Percentiles rank a stretch among this genome's conserved stretches.
phyloP scores from a whole-genome alignment of 164 flowering plant genomes.

The Paratinospora sagittata region DNA sequence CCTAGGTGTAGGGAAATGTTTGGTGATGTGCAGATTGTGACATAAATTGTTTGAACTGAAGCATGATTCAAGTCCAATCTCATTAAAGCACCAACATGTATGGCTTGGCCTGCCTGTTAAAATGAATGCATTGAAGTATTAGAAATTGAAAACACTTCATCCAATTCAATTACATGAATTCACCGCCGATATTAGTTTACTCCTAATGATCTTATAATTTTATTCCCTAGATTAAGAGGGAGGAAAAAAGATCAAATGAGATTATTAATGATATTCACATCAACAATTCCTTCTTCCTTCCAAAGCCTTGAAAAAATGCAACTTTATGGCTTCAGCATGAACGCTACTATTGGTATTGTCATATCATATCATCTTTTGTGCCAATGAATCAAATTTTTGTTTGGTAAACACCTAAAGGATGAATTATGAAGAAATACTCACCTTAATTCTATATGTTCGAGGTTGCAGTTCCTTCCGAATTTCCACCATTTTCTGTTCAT shows the following conservation, averaged over 20 bases:
- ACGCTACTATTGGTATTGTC: neutral
- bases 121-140: neutral
- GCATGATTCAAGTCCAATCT: conserved; percentile 76
- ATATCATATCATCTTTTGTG: neutral
- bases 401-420: neutral
- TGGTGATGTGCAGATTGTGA: conserved; percentile 83
- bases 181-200: too few relatives aligned
- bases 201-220: too few relatives aligned
- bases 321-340: neutral
- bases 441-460: conserved; percentile 84
- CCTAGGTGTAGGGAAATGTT: conserved; percentile 88
- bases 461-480: conserved; percentile 85
- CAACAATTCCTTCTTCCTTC: neutral
- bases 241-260: neutral
- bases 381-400: neutral
- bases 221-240: too few relatives aligned
- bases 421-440: conserved; percentile 22
- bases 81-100: conserved; percentile 81
- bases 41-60: conserved; percentile 80
- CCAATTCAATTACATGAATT: too few relatives aligned
- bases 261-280: neutral
- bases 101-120: conserved; percentile 74
- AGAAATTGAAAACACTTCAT: neutral
- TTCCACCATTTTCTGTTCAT: conserved; percentile 92
- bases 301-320: neutral